Evolutionary conservation across 345 rosid genomes (phyloP), one percentile per base, ranked within the genome.

Genomic region (Camelina hispida): DNA sequence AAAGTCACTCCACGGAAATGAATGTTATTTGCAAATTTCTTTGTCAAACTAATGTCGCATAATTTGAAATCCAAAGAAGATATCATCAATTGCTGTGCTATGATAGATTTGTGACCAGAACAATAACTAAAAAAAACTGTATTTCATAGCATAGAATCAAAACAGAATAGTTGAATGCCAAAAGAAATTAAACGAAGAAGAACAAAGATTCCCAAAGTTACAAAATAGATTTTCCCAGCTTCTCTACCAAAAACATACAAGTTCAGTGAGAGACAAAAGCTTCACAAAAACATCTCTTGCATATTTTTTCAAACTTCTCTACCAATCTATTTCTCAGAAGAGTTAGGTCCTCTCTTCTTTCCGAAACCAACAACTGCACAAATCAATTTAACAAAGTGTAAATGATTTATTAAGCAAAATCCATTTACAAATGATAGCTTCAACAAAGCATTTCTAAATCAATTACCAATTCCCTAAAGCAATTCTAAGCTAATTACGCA

Each of bases 291-390:
- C 30, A 28, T 69, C 44, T 62, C 22, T 46, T 52, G 3, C 47
- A 7, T 4, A 3, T 22, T 1, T 55, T n/a, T 6, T 25, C 37
- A 2, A 47, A 1, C 52, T 47, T 28, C 23, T 58, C 78, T 56
- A 22, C 37, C 14, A 9, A 28, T 73, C 68, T 75, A 82, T 60
- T 82, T 82, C 79, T 82, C 83, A 4, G 85, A 82, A 16, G 85
- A 82, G 77, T 82, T 82, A 11, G 85, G 85, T 82, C 85, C 85
- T 50, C 85, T 77, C 79, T 82, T 82, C 83, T 82, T 82, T 11
- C 85, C 83, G 47, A 82, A 82, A 20, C 85, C 85, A 65, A 79
- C 85, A 73, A 82, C 85, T 82, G 83, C 76, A 82, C 7, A 65
- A 34, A 72, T 25, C 23, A 4, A 62, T 14, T 14, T 0, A 25